Evolutionary conservation across 2,329 filamentous ascomycete genomes (phyloP), one percentile per base, ranked within the genome.

Genomic region (Xylariales sp.): DNA sequence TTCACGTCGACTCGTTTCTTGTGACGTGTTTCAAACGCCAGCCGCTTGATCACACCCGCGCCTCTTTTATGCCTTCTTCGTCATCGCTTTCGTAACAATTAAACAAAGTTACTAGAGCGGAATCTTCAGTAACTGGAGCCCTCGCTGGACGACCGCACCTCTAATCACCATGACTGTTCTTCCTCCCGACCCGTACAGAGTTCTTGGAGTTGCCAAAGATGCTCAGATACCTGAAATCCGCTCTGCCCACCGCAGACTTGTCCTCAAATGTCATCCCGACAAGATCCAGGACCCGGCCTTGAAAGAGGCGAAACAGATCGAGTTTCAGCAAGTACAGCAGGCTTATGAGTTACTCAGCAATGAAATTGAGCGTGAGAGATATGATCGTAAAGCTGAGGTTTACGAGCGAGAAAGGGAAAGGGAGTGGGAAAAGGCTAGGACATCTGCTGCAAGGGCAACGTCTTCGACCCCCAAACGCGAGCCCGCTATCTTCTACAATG

Each of bases 281-380:
- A 97, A 97, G 82, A 89, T 97, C 70, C 90, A 93, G 72, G 88
- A 97, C 75, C 89, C 91, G 61, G 84, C 88, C 16, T 83, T 92
- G 75, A 97, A 96, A 81, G 88, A 89, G 67, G 83, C 89, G 74
- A 97, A 94, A 79, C 89, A 92, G 74, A 90, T 93, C 74, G 91
- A 97, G 80, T 99, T 98, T 76, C 94, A 97, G 80, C 90, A 89
- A 78, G 93, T 98, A 41, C 94, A 97, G 79, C 89, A 94, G 75
- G 94, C 96, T 58, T 99, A 97, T 81, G 96, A 98, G 80, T 85
- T 96, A 36, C 87, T 99, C 68, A 92, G 89, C 75, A 91, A 97
- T 77, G 91, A 95, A 34, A 84, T 83, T 6, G 89, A 90, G 77
- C 86, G 93, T 67, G 81, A 83, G 66, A 89, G 90, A 72, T 97